Conservation (phyloP, 805 yeast genomes). For the Brettanomyces custersianus region DNA sequence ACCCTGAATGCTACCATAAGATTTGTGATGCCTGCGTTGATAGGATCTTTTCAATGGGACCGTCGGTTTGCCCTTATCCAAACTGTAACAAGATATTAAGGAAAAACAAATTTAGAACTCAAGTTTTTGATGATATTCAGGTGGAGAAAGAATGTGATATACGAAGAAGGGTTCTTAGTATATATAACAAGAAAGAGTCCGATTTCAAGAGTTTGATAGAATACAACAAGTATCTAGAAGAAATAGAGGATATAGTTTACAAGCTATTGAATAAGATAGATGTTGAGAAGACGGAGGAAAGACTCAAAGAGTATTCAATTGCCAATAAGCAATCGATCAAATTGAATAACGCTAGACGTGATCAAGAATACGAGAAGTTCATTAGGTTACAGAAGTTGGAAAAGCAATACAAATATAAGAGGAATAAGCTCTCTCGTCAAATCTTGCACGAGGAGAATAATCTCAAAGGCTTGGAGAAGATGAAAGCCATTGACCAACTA, state of each 20-base stretch:
- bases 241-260: constrained; percentile 72
- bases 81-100: constrained; percentile 82
- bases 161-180: constrained; percentile 63
- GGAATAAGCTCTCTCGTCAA: constrained; percentile 57
- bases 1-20: constrained; percentile 96
- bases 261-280: constrained; percentile 66
- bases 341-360: constrained; percentile 65
- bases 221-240: constrained; percentile 74
- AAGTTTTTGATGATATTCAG: constrained; percentile 80
- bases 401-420: constrained; percentile 59
- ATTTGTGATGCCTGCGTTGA: constrained; percentile 97
- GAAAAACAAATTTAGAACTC: constrained; percentile 84
- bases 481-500: constrained; percentile 46
- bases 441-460: constrained; percentile 41
- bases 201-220: constrained; percentile 56
- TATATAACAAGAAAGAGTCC: constrained; percentile 72
- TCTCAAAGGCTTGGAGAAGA: constrained; percentile 35
- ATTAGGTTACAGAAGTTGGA: constrained; percentile 59
- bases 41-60: constrained; percentile 87
- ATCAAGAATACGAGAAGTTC: constrained; percentile 61
- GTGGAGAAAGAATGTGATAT: constrained; percentile 93
- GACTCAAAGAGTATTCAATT: constrained; percentile 58
- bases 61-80: constrained; percentile 94
- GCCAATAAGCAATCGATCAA: constrained; percentile 67
- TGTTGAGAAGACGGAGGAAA: constrained; percentile 57